A percentile compares a stretch with the other conserved stretches of the same genome.
phyloP scores from a whole-genome alignment of 2,329 filamentous ascomycete species.

The Onygenales sp. region DNA sequence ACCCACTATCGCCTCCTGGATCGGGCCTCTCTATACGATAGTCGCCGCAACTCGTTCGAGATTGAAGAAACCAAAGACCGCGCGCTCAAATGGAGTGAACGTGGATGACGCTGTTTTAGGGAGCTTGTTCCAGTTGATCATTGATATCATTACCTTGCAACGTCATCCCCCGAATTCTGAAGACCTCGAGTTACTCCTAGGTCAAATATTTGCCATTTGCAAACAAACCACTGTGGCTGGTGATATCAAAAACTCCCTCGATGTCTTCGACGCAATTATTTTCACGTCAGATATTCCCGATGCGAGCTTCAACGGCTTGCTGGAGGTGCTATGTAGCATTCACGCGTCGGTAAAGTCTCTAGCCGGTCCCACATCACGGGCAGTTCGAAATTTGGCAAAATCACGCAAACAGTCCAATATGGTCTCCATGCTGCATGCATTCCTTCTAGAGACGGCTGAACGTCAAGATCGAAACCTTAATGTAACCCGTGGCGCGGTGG shows the following conservation, averaged over 20 bases:
- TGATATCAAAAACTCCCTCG: slow-evolving; percentile 33
- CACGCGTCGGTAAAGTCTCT: slow-evolving; percentile 35
- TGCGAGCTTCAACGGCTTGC: slow-evolving; percentile 25
- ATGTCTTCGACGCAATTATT: slow-evolving; percentile 34
- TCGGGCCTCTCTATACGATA: slow-evolving; percentile 29
- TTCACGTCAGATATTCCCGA: slow-evolving; percentile 31
- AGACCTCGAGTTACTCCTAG: slow-evolving; percentile 28
- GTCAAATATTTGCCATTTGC: slow-evolving; percentile 30
- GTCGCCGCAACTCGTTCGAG: slow-evolving; percentile 28
- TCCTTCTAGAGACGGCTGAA: slow-evolving; percentile 24
- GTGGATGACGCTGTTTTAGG: slow-evolving; percentile 28
- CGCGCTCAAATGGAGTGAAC: slow-evolving; percentile 21
- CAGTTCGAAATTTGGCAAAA: slow-evolving; percentile 32
- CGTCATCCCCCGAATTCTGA: slow-evolving; percentile 25
- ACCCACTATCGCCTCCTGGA: slow-evolving; percentile 29
- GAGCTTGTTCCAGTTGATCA: slow-evolving; percentile 32
- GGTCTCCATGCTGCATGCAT: slow-evolving; percentile 27
- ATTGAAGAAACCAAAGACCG: slow-evolving; percentile 26
- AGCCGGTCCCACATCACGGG: slow-evolving; percentile 33
- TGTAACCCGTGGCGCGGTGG: slow-evolving; percentile 30
- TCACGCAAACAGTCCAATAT: slow-evolving; percentile 30
- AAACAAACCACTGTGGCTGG: slow-evolving; percentile 30
- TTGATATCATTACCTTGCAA: slow-evolving; percentile 35
- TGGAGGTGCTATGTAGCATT: slow-evolving; percentile 36
- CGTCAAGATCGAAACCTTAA: slow-evolving; percentile 30